Conservation (phyloP, 148 eudicot species). For the Chenopodium suecicum region DNA sequence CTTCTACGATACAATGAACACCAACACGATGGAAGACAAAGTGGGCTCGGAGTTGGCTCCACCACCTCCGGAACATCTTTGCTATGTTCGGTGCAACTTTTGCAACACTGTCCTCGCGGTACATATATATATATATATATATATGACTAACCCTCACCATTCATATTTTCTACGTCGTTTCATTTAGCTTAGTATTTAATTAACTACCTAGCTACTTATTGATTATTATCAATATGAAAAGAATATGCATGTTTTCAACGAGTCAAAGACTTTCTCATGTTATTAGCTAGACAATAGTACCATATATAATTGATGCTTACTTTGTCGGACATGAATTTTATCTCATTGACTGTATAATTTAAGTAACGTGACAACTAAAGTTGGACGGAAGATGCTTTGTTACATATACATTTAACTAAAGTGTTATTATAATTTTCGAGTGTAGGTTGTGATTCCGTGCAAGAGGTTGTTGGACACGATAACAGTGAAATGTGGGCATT, state of each 20-base stretch:
- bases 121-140: slow-evolving; percentile 26
- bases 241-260: too few species aligned
- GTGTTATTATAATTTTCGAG: neutral
- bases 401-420: neutral
- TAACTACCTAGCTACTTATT: neutral
- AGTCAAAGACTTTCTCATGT: too few species aligned
- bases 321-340: too few species aligned
- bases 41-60: slow-evolving; percentile 49
- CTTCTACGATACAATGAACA: slow-evolving; percentile 12
- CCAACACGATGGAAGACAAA: slow-evolving; percentile 44
- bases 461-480: slow-evolving; percentile 88
- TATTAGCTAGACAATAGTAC: too few species aligned
- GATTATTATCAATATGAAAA: too few species aligned
- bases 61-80: slow-evolving; percentile 68
- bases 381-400: neutral
- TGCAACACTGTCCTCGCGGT: slow-evolving; percentile 93
- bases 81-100: slow-evolving; percentile 87
- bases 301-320: neutral
- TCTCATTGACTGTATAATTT: too few species aligned
- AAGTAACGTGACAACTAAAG: too few species aligned
- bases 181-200: too few species aligned
- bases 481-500: slow-evolving; percentile 97
- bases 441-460: slow-evolving; percentile 87
- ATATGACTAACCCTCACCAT: neutral
- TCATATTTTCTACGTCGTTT: neutral